Evolutionary conservation across 345 rosid species (phyloP), one percentile per base, ranked within the genome.

Genomic region (Reutealis trisperma): DNA sequence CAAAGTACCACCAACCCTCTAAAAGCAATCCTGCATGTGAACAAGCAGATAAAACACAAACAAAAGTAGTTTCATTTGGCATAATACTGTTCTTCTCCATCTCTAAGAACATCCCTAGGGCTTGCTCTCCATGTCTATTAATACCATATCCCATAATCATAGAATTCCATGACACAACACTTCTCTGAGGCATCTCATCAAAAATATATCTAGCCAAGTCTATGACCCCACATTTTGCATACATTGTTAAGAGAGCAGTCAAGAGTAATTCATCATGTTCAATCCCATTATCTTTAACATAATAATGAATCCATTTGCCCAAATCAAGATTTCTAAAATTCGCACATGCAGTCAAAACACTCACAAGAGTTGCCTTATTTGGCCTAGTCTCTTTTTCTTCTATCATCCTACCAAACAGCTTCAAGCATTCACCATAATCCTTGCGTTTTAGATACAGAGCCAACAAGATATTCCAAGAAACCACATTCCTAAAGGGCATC

Each of bases 1-100:
- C 83, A 75, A 90, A 89, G 70, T 70, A 82, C 87, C 91, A 87
- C 93, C 94, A 88, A 62, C 92, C 94, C 88, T 90, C 93, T 41
- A 87, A 75, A 80, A 89, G 76, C 87, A 89, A 82, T 72, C 89
- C 90, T 0, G 87, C 81, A 63, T 84, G 79, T 30, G 72, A 72
- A 71, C 92, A 92, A 2, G 92, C 90, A 63, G 91, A 89, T 70
- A 90, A 79, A 79, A 85, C 44, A 34, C 94, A 78, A 51, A 89
- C 77, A 72, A 86, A 88, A 83, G 90, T 88, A 69, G 87, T 83
- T 71, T 70, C 84, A 81, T 90, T 82, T 6, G 90, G 88, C 55
- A 32, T 52, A n/a, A 81, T 73, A 55, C 91, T 85, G 62, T 79
- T 74, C 77, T 83, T 85, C 73, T 81, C 91, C 89, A 90, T 83